Conservation (phyloP, 768 basidiomycete genomes). For the Rhizopogon vinicolor region DNA sequence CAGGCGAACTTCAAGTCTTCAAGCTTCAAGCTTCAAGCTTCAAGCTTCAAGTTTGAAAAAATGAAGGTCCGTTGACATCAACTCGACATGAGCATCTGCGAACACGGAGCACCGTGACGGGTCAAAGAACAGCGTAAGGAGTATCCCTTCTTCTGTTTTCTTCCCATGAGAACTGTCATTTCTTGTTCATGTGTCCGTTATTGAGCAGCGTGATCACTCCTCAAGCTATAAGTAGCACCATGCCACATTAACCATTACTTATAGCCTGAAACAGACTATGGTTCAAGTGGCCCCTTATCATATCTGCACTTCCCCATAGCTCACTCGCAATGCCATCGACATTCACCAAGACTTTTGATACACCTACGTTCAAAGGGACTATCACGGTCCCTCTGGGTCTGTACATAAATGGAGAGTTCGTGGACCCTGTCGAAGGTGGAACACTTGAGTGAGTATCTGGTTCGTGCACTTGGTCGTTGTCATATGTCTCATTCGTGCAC, state of each 20-base stretch:
- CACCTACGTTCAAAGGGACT: conserved; percentile 52
- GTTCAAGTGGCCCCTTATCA: background rate
- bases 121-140: background rate
- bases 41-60: no score
- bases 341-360: conserved; percentile 48
- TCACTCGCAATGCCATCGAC: conserved; percentile 29
- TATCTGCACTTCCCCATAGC: background rate
- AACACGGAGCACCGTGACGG: background rate
- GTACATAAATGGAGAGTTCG: conserved; percentile 55
- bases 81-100: no score
- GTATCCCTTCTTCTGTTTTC: background rate
- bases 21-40: no score
- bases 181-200: background rate
- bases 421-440: conserved; percentile 46
- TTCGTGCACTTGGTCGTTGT: background rate
- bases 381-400: conserved; percentile 55
- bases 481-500: conserved; percentile 4
- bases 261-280: background rate
- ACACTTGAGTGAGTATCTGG: conserved; percentile 54
- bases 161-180: no score
- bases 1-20: no score
- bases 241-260: no score
- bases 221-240: background rate
- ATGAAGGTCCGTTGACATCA: no score
- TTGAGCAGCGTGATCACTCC: background rate